Evolutionary conservation across 2,329 filamentous ascomycete species (phyloP).

Genomic region (Paraphaeosphaeria sporulosa): DNA sequence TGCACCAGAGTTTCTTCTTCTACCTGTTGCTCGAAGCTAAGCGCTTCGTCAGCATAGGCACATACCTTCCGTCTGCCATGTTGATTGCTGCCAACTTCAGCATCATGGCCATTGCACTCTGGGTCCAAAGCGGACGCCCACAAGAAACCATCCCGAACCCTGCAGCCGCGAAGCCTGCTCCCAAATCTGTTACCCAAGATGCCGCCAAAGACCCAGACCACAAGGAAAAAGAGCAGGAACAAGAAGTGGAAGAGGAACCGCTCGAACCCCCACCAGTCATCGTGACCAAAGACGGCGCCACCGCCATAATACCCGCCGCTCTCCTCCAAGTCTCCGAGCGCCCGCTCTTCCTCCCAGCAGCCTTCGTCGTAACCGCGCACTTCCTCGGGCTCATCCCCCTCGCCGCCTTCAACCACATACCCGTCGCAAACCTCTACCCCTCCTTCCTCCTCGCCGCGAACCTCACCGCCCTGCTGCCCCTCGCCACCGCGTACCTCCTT

Average conservation of each 20-base stretch:
- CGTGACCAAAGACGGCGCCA: constrained; percentile 44
- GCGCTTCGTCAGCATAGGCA: constrained; percentile 96
- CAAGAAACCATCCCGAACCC: constrained; percentile 30
- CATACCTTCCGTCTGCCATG: constrained; percentile 98
- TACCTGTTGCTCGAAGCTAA: constrained; percentile 92
- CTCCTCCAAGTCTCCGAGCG: constrained; percentile 62
- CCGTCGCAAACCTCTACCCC: constrained; percentile 54
- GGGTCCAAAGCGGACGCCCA: constrained; percentile 79
- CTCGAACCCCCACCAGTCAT: constrained; percentile 53
- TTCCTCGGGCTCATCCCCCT: constrained; percentile 81
- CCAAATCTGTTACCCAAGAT: constrained; percentile 7
- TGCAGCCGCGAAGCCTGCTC: constrained; percentile 30
- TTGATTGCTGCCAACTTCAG: constrained; percentile 92
- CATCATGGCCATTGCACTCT: constrained; percentile 93
- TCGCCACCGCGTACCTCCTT: constrained; percentile 38
- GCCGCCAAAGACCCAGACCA: constrained; percentile 19
- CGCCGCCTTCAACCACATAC: constrained; percentile 82
- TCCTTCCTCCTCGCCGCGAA: constrained; percentile 44
- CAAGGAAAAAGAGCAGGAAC: constrained; percentile 60
- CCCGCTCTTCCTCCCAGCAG: constrained; percentile 75
- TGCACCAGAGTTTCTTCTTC: constrained; percentile 99
- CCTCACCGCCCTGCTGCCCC: constrained; percentile 43
- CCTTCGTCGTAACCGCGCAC: constrained; percentile 75
- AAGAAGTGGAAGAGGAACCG: constrained; percentile 45
- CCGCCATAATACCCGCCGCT: constrained; percentile 49